Evolutionary conservation across 192 early-diverging fungal species (phyloP), one percentile per base, ranked within the genome.

Genomic region (Umbelopsis sp.): DNA sequence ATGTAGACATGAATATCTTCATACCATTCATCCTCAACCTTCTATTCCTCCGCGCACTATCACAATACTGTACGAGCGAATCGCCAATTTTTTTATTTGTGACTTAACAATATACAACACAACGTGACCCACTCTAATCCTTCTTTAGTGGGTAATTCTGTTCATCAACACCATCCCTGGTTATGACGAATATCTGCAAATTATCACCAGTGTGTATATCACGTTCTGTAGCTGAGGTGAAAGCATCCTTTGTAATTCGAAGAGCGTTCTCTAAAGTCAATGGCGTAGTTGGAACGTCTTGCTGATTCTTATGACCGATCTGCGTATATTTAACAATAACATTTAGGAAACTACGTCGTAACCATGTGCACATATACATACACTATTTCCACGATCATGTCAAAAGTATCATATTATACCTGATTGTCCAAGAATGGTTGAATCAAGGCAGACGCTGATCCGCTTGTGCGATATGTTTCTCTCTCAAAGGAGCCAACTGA

Each of bases 131-230:
- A 21, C 43, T 71, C 82, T 89, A 99, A 88, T 99, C 98, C 77
- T 84, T 89, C 91, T 97, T 99, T 83, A 99, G 87, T 65, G 84
- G 86, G 73, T 87, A 84, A 71, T 79, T 84, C 78, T 92, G 83
- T 71, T 91, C 84, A 38, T 90, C 84, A 50, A 96, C 89, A 22
- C 52, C 53, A 14, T 86, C 87, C 74, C 80, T 87, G 49, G 86
- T 92, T 66, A 99, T 90, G 36, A 94, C 84, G 82, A 92, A 97
- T 72, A 98, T 91, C 71, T 99, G 94, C 12, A 98, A 83, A 77
- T 84, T 90, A 82, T 99, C 98, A 72, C 98, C 98, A 22, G 98
- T 99, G 81, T 98, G 91, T 62, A 98, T 99, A 79, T 99, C 97
- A 68, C 98, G 94, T 86, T 99, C 98, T 2, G 98, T 92, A 20